Conservation (phyloP, 768 basidiomycete species). For the Kwoniella shandongensis region DNA sequence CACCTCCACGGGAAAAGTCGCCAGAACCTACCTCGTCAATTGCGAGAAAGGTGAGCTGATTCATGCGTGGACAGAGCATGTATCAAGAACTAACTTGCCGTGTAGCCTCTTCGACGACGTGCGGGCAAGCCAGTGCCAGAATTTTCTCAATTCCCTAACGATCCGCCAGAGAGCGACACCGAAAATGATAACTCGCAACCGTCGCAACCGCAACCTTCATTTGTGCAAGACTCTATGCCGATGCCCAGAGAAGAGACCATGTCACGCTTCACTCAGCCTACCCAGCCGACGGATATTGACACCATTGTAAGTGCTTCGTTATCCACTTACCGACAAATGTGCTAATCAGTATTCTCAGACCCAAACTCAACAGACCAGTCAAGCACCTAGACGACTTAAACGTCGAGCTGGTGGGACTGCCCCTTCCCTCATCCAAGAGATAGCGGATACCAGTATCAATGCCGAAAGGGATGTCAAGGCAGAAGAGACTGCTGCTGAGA, state of each 20-base stretch:
- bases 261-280: neutral
- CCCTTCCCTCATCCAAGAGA: slow-evolving; percentile 19
- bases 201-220: slow-evolving; percentile 12
- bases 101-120: slow-evolving; percentile 16
- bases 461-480: slow-evolving; percentile 13
- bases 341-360: neutral
- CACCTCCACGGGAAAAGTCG: slow-evolving; percentile 9
- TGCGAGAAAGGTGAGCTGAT: slow-evolving; percentile 20
- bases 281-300: slow-evolving; percentile 16
- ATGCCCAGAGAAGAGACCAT: slow-evolving; percentile 1
- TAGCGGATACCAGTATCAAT: slow-evolving; percentile 19
- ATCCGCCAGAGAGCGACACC: slow-evolving; percentile 12
- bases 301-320: slow-evolving; percentile 6
- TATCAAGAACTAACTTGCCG: neutral
- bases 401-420: slow-evolving; percentile 26
- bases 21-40: slow-evolving; percentile 9
- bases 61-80: neutral
- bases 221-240: slow-evolving; percentile 12
- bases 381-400: slow-evolving; percentile 20
- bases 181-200: slow-evolving; percentile 14
- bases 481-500: slow-evolving; percentile 31
- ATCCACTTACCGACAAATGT: neutral
- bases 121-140: slow-evolving; percentile 5
- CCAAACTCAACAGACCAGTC: slow-evolving; percentile 1
- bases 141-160: slow-evolving; percentile 6